Conservation (phyloP, 2,329 filamentous ascomycete species). For the Aspergillus bombycis region DNA sequence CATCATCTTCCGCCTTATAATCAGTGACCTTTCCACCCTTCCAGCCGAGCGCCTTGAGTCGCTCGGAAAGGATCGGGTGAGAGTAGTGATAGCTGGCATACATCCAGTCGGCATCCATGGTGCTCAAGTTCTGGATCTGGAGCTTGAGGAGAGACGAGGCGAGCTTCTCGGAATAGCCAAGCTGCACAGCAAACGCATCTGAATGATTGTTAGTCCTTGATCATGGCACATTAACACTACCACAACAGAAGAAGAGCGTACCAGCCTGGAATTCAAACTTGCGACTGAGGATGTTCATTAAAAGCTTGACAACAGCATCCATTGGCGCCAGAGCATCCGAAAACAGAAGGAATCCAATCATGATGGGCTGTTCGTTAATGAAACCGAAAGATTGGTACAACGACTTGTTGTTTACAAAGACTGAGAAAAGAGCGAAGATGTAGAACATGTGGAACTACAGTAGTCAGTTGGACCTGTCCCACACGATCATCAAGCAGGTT, state of each 20-base stretch:
- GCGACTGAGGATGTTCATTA: slow-evolving; percentile 94
- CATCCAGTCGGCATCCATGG: slow-evolving; percentile 98
- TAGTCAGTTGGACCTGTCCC: slow-evolving; percentile 7
- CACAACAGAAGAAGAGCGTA: slow-evolving; percentile 38
- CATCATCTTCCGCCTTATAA: slow-evolving; percentile 55
- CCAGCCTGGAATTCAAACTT: slow-evolving; percentile 95
- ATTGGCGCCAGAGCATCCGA: slow-evolving; percentile 94
- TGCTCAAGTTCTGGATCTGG: slow-evolving; percentile 96
- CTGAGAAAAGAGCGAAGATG: slow-evolving; percentile 93
- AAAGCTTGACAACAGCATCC: slow-evolving; percentile 89
- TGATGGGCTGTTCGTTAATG: slow-evolving; percentile 77
- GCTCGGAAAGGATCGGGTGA: slow-evolving; percentile 92
- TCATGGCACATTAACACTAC: not conserved
- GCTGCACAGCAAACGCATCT: slow-evolving; percentile 81
- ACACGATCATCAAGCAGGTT: not conserved
- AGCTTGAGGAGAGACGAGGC: slow-evolving; percentile 91
- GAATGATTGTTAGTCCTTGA: slow-evolving; percentile 22
- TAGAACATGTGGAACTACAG: slow-evolving; percentile 86
- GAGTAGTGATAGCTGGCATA: slow-evolving; percentile 99
- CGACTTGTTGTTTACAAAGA: slow-evolving; percentile 94
- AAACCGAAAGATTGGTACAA: slow-evolving; percentile 94
- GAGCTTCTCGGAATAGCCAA: slow-evolving; percentile 83
- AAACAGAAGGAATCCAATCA: slow-evolving; percentile 97
- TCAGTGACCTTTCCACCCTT: slow-evolving; percentile 59
- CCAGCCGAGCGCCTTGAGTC: slow-evolving; percentile 89